Evolutionary conservation across 2,329 filamentous ascomycete genomes (phyloP).

Genomic region (Xylariaceae sp.): DNA sequence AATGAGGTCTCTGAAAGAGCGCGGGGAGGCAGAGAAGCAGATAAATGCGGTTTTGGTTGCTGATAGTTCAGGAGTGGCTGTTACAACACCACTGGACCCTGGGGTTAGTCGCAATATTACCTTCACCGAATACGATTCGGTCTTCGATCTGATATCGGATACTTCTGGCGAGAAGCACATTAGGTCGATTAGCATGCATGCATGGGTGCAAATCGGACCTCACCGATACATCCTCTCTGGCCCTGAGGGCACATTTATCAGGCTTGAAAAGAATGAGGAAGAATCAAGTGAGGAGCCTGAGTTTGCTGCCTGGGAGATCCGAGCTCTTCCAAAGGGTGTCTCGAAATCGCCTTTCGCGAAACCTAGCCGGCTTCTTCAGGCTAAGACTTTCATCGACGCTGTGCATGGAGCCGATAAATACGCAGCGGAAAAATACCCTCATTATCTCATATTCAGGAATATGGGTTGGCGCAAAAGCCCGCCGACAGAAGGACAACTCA

Average conservation of each 20-base stretch:
- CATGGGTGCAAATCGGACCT: slow-evolving; percentile 78
- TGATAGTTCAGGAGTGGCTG: not conserved
- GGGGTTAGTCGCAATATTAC: slow-evolving; percentile 48
- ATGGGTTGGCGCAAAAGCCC: slow-evolving; percentile 67
- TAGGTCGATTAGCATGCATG: slow-evolving; percentile 65
- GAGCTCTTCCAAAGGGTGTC: slow-evolving; percentile 40
- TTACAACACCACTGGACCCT: not conserved
- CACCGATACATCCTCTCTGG: slow-evolving; percentile 69
- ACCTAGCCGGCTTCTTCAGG: slow-evolving; percentile 64
- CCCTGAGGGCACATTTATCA: slow-evolving; percentile 58
- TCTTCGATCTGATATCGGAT: slow-evolving; percentile 87
- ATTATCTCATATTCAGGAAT: slow-evolving; percentile 60
- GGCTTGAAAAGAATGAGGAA: slow-evolving; percentile 43
- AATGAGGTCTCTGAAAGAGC: slow-evolving; percentile 52
- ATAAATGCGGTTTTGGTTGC: slow-evolving; percentile 21
- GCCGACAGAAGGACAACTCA: slow-evolving; percentile 63
- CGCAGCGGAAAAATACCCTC: slow-evolving; percentile 62
- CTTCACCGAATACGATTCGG: slow-evolving; percentile 86
- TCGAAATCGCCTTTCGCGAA: slow-evolving; percentile 60
- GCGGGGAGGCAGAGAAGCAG: slow-evolving; percentile 43
- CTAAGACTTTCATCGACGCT: slow-evolving; percentile 66
- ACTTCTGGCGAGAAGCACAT: slow-evolving; percentile 75
- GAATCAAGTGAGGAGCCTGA: slow-evolving; percentile 23
- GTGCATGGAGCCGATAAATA: slow-evolving; percentile 84
- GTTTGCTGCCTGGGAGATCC: slow-evolving; percentile 46